Evolutionary conservation across 805 yeast species (phyloP).

Genomic region (Metschnikowia sp.): DNA sequence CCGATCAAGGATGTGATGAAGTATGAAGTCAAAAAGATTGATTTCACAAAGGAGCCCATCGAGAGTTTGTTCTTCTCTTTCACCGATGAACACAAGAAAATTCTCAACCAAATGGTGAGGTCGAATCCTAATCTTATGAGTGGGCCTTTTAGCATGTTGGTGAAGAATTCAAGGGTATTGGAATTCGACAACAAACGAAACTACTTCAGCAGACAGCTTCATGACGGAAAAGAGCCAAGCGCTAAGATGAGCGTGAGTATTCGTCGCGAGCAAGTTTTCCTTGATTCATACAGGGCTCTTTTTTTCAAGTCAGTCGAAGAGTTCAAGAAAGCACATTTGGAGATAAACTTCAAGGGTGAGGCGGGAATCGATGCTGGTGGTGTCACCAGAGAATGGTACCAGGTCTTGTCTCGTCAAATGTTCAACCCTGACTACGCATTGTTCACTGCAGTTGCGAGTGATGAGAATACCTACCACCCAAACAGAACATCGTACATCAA

Average conservation of each 20-base stretch:
- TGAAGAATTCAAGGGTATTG: conserved; percentile 80
- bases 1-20: conserved; percentile 52
- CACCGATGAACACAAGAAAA: conserved; percentile 83
- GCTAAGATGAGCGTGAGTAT: conserved; percentile 62
- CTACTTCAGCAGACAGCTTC: conserved; percentile 75
- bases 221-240: conserved; percentile 42
- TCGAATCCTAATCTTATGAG: conserved; percentile 89
- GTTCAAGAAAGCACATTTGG: conserved; percentile 67
- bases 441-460: conserved; percentile 87
- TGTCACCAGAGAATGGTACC: conserved; percentile 95
- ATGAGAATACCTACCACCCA: conserved; percentile 92
- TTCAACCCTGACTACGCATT: conserved; percentile 93
- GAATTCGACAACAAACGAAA: conserved; percentile 93
- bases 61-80: conserved; percentile 79
- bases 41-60: conserved; percentile 70
- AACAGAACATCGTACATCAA: conserved; percentile 88
- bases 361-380: conserved; percentile 99
- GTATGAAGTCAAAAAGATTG: conserved; percentile 61
- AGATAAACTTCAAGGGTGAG: conserved; percentile 85
- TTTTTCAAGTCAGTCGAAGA: conserved; percentile 76
- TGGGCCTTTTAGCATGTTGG: conserved; percentile 90
- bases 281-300: conserved; percentile 82
- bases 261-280: conserved; percentile 84
- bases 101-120: conserved; percentile 87
- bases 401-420: conserved; percentile 89